phyloP scores from a whole-genome alignment of 176 grass and related monocot species.

The Triticum turgidum region DNA sequence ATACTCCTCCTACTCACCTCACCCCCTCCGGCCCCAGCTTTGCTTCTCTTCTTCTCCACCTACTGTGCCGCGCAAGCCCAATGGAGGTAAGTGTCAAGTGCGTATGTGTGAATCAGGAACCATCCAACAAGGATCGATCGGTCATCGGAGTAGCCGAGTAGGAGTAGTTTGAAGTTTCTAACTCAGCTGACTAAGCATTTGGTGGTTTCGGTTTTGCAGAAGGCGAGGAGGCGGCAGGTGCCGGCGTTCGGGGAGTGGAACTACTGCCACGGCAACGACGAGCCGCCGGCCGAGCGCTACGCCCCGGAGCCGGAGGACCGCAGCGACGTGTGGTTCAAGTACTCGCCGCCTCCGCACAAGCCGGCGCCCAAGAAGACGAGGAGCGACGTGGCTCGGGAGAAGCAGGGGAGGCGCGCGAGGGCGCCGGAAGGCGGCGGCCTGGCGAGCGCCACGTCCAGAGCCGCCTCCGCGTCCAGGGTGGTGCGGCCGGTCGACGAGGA shows the following conservation, averaged over 20 bases:
- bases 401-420: background rate
- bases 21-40: background rate
- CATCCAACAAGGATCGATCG: background rate
- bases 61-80: background rate
- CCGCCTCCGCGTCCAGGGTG: background rate
- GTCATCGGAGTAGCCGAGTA: too few relatives aligned
- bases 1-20: too few relatives aligned
- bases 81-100: background rate
- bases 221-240: conserved; percentile 28
- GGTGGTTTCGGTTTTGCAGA: background rate
- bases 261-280: conserved; percentile 25
- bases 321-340: conserved; percentile 39
- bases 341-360: conserved; percentile 25
- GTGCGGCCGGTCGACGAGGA: conserved; percentile 35
- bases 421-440: background rate
- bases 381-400: background rate
- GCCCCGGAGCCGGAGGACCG: conserved; percentile 20
- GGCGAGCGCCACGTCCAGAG: background rate
- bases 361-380: conserved; percentile 18
- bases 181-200: background rate
- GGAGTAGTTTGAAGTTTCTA: background rate
- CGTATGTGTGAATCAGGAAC: background rate
- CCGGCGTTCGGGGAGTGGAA: conserved; percentile 48
- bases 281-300: conserved; percentile 4
- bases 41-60: background rate